These are phyloP conservation scores for Aureobasidium mangrovei DNA, from an alignment of 2,329 filamentous ascomycete species.

Conservation along the genomic window DNA sequence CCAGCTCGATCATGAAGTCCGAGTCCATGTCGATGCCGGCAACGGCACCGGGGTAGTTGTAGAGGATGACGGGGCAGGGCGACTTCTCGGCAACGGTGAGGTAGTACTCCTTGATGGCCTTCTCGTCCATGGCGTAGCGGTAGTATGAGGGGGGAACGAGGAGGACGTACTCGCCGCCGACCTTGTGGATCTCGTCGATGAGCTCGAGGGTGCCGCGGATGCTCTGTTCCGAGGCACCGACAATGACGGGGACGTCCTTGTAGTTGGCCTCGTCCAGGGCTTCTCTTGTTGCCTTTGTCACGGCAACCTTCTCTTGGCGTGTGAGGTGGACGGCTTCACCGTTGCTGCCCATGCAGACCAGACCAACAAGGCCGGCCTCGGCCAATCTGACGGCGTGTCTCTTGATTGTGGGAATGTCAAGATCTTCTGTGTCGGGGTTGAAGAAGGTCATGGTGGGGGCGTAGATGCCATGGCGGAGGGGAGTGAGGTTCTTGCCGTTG, in stretches of 20 bases:
- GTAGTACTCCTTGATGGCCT: conserved; percentile 65
- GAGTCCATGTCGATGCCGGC: conserved; percentile 85
- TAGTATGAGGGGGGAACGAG: conserved; percentile 79
- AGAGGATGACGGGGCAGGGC: conserved; percentile 70
- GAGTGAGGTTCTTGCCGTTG: conserved; percentile 30
- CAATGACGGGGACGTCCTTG: conserved; percentile 65
- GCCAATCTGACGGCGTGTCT: conserved; percentile 72
- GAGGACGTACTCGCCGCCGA: conserved; percentile 71
- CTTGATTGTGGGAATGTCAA: conserved; percentile 72
- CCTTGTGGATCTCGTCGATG: conserved; percentile 55
- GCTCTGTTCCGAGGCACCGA: conserved; percentile 73
- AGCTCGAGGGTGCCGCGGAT: conserved; percentile 73
- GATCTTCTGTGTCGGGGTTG: conserved; percentile 70
- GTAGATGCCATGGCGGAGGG: conserved; percentile 74
- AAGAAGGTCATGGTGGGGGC: conserved; percentile 90
- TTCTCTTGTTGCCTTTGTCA: conserved; percentile 69
- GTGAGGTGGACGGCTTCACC: conserved; percentile 82
- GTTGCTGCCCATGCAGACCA: conserved; percentile 85
- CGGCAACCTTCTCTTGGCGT: conserved; percentile 63
- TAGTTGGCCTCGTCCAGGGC: conserved; percentile 77
- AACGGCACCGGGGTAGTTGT: conserved; percentile 87
- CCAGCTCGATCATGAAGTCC: conserved; percentile 72
- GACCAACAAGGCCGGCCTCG: conserved; percentile 66
- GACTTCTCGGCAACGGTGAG: conserved; percentile 64
- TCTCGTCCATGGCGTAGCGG: conserved; percentile 65